Base-by-base conservation (phyloP, 2,329 filamentous ascomycete species). In the Colletotrichum chrysophilum region DNA sequence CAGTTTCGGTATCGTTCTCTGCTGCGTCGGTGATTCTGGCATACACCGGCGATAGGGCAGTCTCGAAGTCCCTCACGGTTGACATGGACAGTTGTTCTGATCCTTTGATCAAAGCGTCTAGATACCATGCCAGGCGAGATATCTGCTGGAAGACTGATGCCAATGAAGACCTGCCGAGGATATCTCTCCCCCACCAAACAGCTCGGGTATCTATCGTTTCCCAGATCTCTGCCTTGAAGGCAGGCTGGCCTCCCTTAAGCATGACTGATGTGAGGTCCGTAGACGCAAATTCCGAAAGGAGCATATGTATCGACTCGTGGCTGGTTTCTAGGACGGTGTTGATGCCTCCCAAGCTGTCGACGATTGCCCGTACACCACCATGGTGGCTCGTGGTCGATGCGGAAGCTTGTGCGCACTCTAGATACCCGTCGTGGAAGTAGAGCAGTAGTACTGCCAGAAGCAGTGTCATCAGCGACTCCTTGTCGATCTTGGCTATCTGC, bases 401-500 rank as follows among this genome's bases (percentile, higher is more conserved):
- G 9, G 76, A 79, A n/a, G 79, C 77, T 21, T 79, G 74, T 1
- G 76, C 78, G 30, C 80, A 81, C 12, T 85, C 84, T 2, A 86
- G 79, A 32, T 84, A 85, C 2, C 84, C 85, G 21, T 86, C 84
- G 18, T 85, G 80, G 13, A 88, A 86, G 73, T 86, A 87, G 0
- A 88, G 82, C 1, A 88, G 77, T 1, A 88, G 80, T 21, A 87
- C 87, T 2, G 85, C 85, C n/a, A 87, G 82, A 1, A 88, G 64
- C 0, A 84, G 66, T 0, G 77, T 81, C 18, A 80, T 82, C 2
- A 87, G 75, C 4, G 84, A 81, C 4, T 79, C 82, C 0, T 81
- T 81, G 12, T 83, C 81, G 2, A 82, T 77, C 78, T 64, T 24
- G 78, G 34, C 79, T 14, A 69, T 62, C 28, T 69, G 70, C 1